Conservation (phyloP, 75 land plant species). For the Chamaecyparis obtusa region DNA sequence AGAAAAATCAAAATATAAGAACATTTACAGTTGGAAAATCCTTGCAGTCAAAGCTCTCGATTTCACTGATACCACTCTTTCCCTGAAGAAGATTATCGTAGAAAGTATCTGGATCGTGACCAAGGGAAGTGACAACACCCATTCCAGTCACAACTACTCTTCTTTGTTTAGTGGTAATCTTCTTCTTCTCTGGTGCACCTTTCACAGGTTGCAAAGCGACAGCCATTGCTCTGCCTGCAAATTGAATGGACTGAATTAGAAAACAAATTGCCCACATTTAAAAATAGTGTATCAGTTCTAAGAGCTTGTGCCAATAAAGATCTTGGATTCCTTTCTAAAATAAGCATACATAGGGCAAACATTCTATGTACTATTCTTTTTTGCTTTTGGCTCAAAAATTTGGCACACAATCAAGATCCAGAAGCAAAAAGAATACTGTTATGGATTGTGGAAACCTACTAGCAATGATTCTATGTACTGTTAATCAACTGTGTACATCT, state of each 20-base stretch:
- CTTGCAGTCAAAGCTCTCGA: slow-evolving; percentile 45
- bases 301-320: not conserved
- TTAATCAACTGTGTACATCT: not conserved
- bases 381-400: too few relatives aligned
- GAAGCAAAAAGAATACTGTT: too few relatives aligned
- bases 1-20: not conserved
- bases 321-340: not conserved
- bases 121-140: slow-evolving; percentile 48
- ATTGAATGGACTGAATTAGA: not conserved
- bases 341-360: not conserved
- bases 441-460: too few relatives aligned
- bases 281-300: not conserved
- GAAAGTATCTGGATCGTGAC: slow-evolving; percentile 41
- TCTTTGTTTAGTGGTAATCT: slow-evolving; percentile 32
- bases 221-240: slow-evolving; percentile 38
- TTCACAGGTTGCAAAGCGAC: slow-evolving; percentile 42
- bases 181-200: slow-evolving; percentile 25
- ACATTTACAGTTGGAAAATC: slow-evolving; percentile 48
- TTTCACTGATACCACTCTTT: slow-evolving; percentile 44
- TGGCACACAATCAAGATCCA: too few relatives aligned
- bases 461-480: not conserved
- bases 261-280: not conserved
- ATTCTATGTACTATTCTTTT: not conserved
- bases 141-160: slow-evolving; percentile 57
- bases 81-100: slow-evolving; percentile 47